A percentile compares a stretch with the other conserved stretches of the same genome.
Evolutionary conservation across 2,329 filamentous ascomycete species (phyloP).

Genomic region (Cladosporium sphaerospermum): DNA sequence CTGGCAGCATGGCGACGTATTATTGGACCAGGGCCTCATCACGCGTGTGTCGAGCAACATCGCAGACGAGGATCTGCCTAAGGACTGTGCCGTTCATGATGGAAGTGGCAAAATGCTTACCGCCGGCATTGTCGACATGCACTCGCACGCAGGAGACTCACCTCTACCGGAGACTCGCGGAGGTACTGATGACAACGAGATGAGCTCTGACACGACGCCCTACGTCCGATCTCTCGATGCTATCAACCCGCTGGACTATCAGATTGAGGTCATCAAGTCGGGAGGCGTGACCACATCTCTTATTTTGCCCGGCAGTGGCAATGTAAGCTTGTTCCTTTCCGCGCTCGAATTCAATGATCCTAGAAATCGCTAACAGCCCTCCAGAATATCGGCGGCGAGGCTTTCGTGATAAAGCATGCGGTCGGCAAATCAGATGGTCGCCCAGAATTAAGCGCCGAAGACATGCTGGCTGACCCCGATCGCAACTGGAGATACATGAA

Average conservation of each 20-base stretch:
- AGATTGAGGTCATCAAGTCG: constrained; percentile 64
- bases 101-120: constrained; percentile 58
- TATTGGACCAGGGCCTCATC: constrained; percentile 57
- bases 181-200: constrained; percentile 57
- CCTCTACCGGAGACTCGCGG: constrained; percentile 51
- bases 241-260: constrained; percentile 57
- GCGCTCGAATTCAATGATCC: not conserved
- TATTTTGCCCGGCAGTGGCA: constrained; percentile 62
- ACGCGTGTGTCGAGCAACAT: constrained; percentile 46
- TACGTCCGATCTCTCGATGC: constrained; percentile 63
- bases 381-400: constrained; percentile 63
- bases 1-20: constrained; percentile 57
- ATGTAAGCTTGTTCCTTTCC: constrained; percentile 7
- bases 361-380: constrained; percentile 24
- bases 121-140: constrained; percentile 65
- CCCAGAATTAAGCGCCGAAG: constrained; percentile 55
- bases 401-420: constrained; percentile 62
- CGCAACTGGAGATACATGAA: constrained; percentile 65
- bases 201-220: constrained; percentile 58
- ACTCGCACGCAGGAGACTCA: constrained; percentile 58
- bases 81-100: constrained; percentile 49
- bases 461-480: constrained; percentile 62
- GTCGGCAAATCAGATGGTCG: constrained; percentile 56
- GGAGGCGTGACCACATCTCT: constrained; percentile 66
- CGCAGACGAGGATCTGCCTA: constrained; percentile 36